A percentile compares a stretch with the other conserved stretches of the same genome.
phyloP scores from a whole-genome alignment of 148 eudicot genomes.

The Vaccinium vitisidaea region DNA sequence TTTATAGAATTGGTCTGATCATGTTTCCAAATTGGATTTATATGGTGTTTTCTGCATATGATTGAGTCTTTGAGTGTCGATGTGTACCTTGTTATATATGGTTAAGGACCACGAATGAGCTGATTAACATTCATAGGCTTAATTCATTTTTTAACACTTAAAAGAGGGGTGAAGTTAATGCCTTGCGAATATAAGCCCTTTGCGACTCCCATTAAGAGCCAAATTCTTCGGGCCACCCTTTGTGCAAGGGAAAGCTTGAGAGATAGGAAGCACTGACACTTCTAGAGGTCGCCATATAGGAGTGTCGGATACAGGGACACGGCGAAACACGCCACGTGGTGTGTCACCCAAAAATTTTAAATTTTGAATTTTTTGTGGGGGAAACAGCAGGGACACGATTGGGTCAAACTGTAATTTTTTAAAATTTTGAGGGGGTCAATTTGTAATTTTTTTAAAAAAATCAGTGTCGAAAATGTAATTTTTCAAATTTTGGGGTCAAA shows the following conservation, averaged over 20 bases:
- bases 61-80: neutral
- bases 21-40: neutral
- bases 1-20: neutral
- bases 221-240: neutral
- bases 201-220: neutral
- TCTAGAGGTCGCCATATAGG: no score
- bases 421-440: no score
- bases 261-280: no score
- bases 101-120: neutral
- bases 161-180: neutral
- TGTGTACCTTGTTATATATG: neutral
- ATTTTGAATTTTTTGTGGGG: no score
- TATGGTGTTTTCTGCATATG: neutral
- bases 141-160: neutral
- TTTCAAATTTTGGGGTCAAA: no score
- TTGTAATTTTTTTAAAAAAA: no score
- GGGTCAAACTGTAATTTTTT: no score
- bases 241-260: neutral
- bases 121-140: neutral
- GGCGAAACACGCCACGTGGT: no score
- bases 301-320: no score
- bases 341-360: no score
- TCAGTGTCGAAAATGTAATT: no score
- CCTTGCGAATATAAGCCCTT: neutral
- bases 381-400: fast-evolving